phyloP scores from a whole-genome alignment of 2,329 filamentous ascomycete genomes.

The Diaporthe sp. region DNA sequence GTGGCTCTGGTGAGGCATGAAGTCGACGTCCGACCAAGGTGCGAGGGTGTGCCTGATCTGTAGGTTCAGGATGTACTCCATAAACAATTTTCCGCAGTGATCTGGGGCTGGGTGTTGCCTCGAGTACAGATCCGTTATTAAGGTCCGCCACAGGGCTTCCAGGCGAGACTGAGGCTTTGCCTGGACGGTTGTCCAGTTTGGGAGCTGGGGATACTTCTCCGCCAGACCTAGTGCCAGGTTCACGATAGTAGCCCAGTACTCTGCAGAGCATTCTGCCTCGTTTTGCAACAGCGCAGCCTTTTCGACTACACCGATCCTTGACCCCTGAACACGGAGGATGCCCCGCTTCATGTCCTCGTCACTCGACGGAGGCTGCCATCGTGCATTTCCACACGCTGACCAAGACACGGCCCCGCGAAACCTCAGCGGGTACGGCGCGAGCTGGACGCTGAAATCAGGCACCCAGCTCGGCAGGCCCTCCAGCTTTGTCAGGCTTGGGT shows the following conservation, averaged over 20 bases:
- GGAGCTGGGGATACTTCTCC: neutral
- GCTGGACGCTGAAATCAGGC: constrained; percentile 34
- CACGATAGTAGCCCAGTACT: constrained; percentile 5
- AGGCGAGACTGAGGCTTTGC: neutral
- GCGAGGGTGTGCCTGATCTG: constrained; percentile 38
- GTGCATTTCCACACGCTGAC: constrained; percentile 7
- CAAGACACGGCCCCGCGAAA: constrained; percentile 6
- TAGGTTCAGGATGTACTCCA: constrained; percentile 38
- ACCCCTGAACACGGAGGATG: neutral
- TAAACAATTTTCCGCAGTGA: neutral
- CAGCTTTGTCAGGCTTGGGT: neutral
- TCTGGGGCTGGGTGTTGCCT: neutral
- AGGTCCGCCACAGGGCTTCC: neutral
- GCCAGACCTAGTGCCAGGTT: neutral
- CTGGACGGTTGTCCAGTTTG: neutral
- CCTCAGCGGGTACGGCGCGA: constrained; percentile 32
- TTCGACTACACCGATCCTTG: neutral
- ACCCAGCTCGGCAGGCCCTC: constrained; percentile 36
- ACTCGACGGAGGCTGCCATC: constrained; percentile 1
- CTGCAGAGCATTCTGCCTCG: constrained; percentile 8
- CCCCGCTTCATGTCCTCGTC: neutral
- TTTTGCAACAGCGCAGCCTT: neutral
- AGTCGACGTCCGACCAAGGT: constrained; percentile 24
- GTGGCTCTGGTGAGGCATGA: constrained; percentile 37
- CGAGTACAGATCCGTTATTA: neutral